phyloP scores from a whole-genome alignment of 75 land plant genomes.

The Larix kaempferi region DNA sequence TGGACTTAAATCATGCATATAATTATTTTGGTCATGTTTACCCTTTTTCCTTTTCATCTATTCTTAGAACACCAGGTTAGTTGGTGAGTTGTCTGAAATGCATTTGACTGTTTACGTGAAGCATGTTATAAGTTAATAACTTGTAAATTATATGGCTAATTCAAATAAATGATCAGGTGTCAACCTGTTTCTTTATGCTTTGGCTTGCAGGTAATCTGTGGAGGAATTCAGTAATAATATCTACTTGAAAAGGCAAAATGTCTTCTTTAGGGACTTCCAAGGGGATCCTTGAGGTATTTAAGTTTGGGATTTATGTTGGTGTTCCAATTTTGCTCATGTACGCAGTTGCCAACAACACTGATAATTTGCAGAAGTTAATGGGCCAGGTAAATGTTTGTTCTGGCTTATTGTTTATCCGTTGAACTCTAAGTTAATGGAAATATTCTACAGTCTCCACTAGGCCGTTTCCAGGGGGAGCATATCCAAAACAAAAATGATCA shows the following conservation, averaged over 20 bases:
- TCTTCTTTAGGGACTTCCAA: constrained; percentile 73
- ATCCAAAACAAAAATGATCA: too few relatives aligned
- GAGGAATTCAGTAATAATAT: not conserved
- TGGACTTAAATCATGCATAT: not conserved
- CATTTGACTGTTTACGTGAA: not conserved
- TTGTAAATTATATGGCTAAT: not conserved
- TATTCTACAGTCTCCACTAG: too few relatives aligned
- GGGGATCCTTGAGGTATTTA: constrained; percentile 73
- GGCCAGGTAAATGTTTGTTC: constrained; percentile 43
- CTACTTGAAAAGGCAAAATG: constrained; percentile 29
- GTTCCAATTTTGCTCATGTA: constrained; percentile 79
- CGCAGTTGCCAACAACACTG: constrained; percentile 59
- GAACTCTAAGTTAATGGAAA: too few relatives aligned
- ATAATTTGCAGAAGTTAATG: constrained; percentile 64
- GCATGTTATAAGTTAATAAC: not conserved
- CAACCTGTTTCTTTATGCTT: not conserved
- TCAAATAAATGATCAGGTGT: not conserved
- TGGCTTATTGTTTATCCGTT: not conserved
- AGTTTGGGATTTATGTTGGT: constrained; percentile 72
- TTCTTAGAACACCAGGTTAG: not conserved
- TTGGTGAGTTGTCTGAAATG: not conserved
- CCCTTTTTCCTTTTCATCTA: not conserved
- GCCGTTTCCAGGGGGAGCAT: too few relatives aligned
- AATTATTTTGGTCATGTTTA: not conserved
- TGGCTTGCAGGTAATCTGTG: not conserved